Conservation (phyloP, 208 protist genomes). For the Leishmania martiniquensis region DNA sequence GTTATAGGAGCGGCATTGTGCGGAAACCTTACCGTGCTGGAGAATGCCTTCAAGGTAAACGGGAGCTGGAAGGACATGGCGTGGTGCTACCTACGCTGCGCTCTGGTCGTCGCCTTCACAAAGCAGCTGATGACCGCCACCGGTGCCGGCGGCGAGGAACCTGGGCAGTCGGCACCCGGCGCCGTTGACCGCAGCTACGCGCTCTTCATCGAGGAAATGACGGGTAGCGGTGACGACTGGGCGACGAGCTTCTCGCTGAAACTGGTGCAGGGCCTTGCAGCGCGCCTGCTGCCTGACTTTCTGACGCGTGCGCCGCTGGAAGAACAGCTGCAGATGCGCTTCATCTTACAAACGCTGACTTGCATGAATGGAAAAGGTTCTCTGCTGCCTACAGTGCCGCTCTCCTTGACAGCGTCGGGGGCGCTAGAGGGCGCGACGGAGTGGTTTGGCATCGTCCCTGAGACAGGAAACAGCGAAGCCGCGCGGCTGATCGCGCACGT, state of each 20-base stretch:
- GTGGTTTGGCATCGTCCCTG: constrained; percentile 53
- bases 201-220: constrained; percentile 34
- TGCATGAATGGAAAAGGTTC: constrained; percentile 20
- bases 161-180: background rate
- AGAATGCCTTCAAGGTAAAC: constrained; percentile 54
- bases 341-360: constrained; percentile 72
- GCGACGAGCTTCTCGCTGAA: constrained; percentile 37
- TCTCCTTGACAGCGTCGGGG: background rate
- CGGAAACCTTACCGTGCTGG: constrained; percentile 70
- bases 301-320: constrained; percentile 44
- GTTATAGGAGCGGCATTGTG: constrained; percentile 77
- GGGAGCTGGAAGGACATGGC: constrained; percentile 65
- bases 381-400: background rate
- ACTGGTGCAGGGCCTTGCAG: constrained; percentile 46
- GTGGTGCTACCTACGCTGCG: constrained; percentile 80
- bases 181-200: constrained; percentile 34
- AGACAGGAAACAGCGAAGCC: constrained; percentile 41
- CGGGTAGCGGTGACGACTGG: constrained; percentile 61
- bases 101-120: constrained; percentile 73
- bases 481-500: constrained; percentile 65
- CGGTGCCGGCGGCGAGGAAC: constrained; percentile 24
- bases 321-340: constrained; percentile 81
- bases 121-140: constrained; percentile 56
- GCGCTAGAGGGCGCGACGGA: constrained; percentile 9
- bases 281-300: constrained; percentile 44